Evolutionary conservation across 805 yeast species (phyloP), one percentile per base, ranked within the genome.

Genomic region (Geotrichum ghanense): DNA sequence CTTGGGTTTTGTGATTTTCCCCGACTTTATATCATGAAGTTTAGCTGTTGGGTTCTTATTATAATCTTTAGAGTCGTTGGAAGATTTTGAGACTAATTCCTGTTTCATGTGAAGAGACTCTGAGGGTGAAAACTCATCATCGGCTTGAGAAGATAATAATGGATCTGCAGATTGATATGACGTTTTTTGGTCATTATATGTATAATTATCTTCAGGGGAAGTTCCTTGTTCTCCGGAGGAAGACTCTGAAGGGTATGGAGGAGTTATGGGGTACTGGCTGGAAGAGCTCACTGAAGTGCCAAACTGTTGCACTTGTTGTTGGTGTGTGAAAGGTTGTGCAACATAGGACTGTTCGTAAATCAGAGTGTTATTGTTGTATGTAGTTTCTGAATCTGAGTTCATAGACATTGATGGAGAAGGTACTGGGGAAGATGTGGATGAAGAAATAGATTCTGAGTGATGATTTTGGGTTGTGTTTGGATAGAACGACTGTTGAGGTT

Each of bases 1-100:
- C 48, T 56, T 58, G 10, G 61, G 62, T 49, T 62, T 62, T 14
- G 51, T 41, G 34, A 62, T 53, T 48, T 56, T 60, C 41, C 55
- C 43, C 20, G 48, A 20, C 19, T 44, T 45, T 4, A 52, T 45
- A 23, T 50, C 40, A 19, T 21, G 35, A 17, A 35, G 27, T 22
- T 44, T 17, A 23, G 47, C 2, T 47, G 46, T 27, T 9, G 45
- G 41, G 35, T 34, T 41, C 34, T 39, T 21, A n/a, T 16, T 46
- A 2, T 42, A 45, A 25, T 41, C 46, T 5, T 24, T 19, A 3
- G 16, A 22, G 14, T 31, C 22, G 19, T 44, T 34, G 35, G 43
- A 37, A 25, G 27, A 23, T 21, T 41, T 41, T 16, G 31, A 44
- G 44, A 21, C 43, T 19, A 26, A 16, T 34, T 27, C 34, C n/a